Conservation (phyloP, 2,329 filamentous ascomycete genomes). For the Verticillium longisporum region DNA sequence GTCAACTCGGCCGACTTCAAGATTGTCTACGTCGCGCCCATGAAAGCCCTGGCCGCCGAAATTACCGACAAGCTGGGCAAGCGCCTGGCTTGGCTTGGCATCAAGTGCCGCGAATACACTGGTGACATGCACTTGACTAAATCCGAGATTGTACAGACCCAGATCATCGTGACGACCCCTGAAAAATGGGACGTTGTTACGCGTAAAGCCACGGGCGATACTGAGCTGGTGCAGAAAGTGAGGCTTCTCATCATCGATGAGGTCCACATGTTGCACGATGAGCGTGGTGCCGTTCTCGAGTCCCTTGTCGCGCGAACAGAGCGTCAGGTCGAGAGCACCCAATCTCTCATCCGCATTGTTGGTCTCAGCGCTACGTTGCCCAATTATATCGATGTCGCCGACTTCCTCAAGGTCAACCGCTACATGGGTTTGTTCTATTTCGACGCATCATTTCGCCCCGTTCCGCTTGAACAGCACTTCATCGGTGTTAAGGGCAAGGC, state of each 20-base stretch:
- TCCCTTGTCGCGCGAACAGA: slow-evolving; percentile 92
- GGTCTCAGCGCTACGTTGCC: slow-evolving; percentile 92
- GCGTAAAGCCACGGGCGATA: slow-evolving; percentile 93
- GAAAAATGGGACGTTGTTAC: slow-evolving; percentile 99
- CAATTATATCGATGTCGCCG: slow-evolving; percentile 93
- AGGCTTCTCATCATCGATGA: slow-evolving; percentile 95
- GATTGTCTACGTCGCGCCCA: slow-evolving; percentile 96
- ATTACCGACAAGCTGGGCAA: slow-evolving; percentile 92
- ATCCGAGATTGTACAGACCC: slow-evolving; percentile 87
- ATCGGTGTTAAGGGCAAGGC: slow-evolving; percentile 91
- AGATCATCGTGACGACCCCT: slow-evolving; percentile 96
- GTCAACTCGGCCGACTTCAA: slow-evolving; percentile 90
- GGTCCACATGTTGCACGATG: slow-evolving; percentile 98
- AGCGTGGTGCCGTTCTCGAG: slow-evolving; percentile 91
- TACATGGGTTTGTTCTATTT: slow-evolving; percentile 94
- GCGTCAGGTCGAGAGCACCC: slow-evolving; percentile 94
- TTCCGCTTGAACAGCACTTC: slow-evolving; percentile 95
- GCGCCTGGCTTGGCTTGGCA: slow-evolving; percentile 85
- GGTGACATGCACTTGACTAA: slow-evolving; percentile 99
- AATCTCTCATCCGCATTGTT: slow-evolving; percentile 92
- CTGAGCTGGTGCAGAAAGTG: slow-evolving; percentile 95
- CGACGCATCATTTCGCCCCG: slow-evolving; percentile 89
- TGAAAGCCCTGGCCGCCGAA: slow-evolving; percentile 97
- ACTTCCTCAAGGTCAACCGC: slow-evolving; percentile 94
- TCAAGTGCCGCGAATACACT: slow-evolving; percentile 88